Conservation (phyloP, 2,329 filamentous ascomycete genomes). For the Nigrograna mackinnonii region DNA sequence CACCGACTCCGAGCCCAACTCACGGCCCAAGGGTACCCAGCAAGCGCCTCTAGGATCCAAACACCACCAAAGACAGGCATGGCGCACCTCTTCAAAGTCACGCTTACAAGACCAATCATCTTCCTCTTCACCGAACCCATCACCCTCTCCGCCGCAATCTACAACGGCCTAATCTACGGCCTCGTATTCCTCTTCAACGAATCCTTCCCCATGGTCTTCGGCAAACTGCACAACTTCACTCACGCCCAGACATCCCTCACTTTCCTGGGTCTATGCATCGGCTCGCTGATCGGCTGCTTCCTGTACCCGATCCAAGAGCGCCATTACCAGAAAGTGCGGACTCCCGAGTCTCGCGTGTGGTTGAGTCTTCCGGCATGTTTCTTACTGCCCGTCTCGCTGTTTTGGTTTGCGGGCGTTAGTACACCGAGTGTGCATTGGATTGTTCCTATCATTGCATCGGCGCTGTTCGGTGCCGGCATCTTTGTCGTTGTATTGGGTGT, state of each 20-base stretch:
- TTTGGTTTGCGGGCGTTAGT: conserved; percentile 24
- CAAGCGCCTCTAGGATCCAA: conserved; percentile 11
- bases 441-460: conserved; percentile 16
- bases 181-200: conserved; percentile 19
- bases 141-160: conserved; percentile 12
- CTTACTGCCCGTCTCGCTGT: conserved; percentile 23
- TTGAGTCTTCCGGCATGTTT: conserved; percentile 11
- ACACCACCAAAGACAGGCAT: conserved; percentile 6
- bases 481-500: conserved; percentile 24
- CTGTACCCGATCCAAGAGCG: conserved; percentile 19
- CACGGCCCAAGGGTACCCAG: conserved; percentile 10
- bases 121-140: conserved; percentile 20
- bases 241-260: conserved; percentile 5
- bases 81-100: conserved; percentile 14
- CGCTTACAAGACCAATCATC: conserved; percentile 14
- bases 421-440: conserved; percentile 10
- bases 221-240: conserved; percentile 5
- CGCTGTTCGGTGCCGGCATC: conserved; percentile 18
- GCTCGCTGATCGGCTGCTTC: conserved; percentile 15
- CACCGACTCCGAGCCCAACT: conserved; percentile 65
- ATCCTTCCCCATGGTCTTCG: conserved; percentile 18
- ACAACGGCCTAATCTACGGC: conserved; percentile 19
- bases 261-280: conserved; percentile 26
- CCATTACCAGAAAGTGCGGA: conserved; percentile 20
- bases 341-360: conserved; percentile 31